Conservation (phyloP, 176 grass and related monocot genomes). For the Saccharum officinarum region DNA sequence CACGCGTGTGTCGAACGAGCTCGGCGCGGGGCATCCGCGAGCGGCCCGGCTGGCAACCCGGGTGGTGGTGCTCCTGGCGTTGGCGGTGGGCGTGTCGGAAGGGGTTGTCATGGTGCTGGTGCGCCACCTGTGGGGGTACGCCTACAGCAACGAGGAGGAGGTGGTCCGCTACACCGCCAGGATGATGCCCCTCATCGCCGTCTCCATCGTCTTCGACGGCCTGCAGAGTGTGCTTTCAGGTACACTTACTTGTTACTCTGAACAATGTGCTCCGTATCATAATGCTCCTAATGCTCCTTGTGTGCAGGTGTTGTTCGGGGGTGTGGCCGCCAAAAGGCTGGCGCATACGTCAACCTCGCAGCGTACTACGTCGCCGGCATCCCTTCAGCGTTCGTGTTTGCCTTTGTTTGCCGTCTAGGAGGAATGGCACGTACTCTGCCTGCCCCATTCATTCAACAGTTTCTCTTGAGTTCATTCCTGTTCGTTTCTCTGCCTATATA, state of each 20-base stretch:
- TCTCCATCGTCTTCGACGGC: constrained; percentile 55
- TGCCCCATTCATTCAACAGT: too few species aligned
- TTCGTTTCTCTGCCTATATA: too few species aligned
- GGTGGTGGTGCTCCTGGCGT: constrained; percentile 38
- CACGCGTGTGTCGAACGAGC: constrained; percentile 71
- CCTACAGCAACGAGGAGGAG: constrained; percentile 61
- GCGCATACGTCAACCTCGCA: neutral
- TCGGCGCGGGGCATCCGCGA: constrained; percentile 44
- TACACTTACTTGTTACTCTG: too few species aligned
- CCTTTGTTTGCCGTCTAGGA: neutral
- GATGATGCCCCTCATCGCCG: constrained; percentile 61
- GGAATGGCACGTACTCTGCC: neutral
- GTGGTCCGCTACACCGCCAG: constrained; percentile 41
- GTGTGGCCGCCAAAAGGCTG: neutral
- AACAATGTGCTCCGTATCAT: too few species aligned
- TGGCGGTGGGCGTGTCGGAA: constrained; percentile 34
- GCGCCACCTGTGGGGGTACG: constrained; percentile 59
- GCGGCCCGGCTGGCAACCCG: constrained; percentile 38
- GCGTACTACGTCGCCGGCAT: neutral
- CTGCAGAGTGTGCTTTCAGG: constrained; percentile 67
- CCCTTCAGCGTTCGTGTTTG: neutral
- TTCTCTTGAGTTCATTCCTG: too few species aligned
- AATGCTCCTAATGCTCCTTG: too few species aligned
- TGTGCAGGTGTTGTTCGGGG: constrained; percentile 7
- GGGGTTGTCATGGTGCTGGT: constrained; percentile 42